These are phyloP conservation scores for Saksenaea vasiformis DNA, from an alignment of 371 early-diverging fungal species.

Conservation along the genomic window DNA sequence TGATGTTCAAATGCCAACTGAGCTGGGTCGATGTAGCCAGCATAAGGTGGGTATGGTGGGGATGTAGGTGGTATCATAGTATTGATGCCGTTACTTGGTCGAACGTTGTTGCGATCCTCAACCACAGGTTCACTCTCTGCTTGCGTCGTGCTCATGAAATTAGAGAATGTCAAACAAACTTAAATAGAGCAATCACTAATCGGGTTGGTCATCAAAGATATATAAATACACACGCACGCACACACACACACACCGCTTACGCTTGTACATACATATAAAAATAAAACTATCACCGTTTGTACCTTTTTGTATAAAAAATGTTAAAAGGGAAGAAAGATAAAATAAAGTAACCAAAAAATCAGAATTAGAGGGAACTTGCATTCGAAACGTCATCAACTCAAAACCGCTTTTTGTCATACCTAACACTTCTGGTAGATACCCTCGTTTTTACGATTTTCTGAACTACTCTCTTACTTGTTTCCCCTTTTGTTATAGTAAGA, in stretches of 20 bases:
- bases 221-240: too few species aligned
- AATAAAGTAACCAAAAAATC: not conserved
- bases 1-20: constrained; percentile 7
- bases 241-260: too few species aligned
- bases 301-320: not conserved
- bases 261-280: too few species aligned
- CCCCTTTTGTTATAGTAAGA: not conserved
- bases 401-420: not conserved
- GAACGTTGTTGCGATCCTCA: constrained; percentile 2
- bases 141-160: constrained; percentile 1
- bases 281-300: not conserved
- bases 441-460: not conserved
- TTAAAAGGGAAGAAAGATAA: not conserved
- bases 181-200: not conserved
- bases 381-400: constrained; percentile 1
- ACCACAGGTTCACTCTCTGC: not conserved
- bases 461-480: not conserved
- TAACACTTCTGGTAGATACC: not conserved
- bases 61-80: constrained; percentile 9
- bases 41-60: constrained; percentile 18
- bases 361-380: not conserved
- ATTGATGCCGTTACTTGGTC: not conserved
- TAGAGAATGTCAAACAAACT: constrained; percentile 2
- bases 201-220: not conserved
- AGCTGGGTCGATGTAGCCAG: constrained; percentile 14